These are phyloP conservation scores for Rhynchospora pubera DNA, from an alignment of 176 grass and related monocot species.

Conservation along the genomic window DNA sequence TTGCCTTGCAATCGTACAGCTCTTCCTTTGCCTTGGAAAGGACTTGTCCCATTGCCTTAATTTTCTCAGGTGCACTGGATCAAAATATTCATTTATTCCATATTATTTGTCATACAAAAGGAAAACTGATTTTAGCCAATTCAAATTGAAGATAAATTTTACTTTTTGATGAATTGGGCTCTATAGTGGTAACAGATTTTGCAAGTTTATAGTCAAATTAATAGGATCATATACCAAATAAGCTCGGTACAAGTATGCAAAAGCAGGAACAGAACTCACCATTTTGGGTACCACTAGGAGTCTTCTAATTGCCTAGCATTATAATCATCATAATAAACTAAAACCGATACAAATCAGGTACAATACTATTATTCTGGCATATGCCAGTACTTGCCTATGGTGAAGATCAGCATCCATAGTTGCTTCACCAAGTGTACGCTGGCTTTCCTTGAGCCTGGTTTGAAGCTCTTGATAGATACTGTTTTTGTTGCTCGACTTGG, in stretches of 20 bases:
- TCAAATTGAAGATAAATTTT: neutral
- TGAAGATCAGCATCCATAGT: constrained; percentile 86
- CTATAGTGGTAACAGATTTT: neutral
- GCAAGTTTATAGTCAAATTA: neutral
- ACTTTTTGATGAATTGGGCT: neutral
- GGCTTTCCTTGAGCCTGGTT: constrained; percentile 83
- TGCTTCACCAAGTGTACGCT: constrained; percentile 72
- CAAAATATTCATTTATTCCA: neutral
- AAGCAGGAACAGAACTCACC: neutral
- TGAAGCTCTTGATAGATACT: constrained; percentile 70
- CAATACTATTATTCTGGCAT: constrained; percentile 4
- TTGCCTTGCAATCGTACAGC: constrained; percentile 69
- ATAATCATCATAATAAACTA: neutral
- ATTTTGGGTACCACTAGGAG: neutral
- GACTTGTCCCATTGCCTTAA: constrained; percentile 89
- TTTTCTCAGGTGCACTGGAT: constrained; percentile 62
- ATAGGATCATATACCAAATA: neutral
- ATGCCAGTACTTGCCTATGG: constrained; percentile 41
- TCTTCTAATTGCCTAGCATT: too few species aligned
- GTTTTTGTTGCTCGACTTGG: constrained; percentile 65
- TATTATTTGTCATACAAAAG: constrained; percentile 23
- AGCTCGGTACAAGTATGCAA: neutral
- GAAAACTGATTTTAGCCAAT: neutral
- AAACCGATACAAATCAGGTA: neutral
- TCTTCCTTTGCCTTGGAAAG: constrained; percentile 82